These are phyloP conservation scores for Sclerotinia glacialis DNA, from an alignment of 2,329 filamentous ascomycete species.

Conservation along the genomic window DNA sequence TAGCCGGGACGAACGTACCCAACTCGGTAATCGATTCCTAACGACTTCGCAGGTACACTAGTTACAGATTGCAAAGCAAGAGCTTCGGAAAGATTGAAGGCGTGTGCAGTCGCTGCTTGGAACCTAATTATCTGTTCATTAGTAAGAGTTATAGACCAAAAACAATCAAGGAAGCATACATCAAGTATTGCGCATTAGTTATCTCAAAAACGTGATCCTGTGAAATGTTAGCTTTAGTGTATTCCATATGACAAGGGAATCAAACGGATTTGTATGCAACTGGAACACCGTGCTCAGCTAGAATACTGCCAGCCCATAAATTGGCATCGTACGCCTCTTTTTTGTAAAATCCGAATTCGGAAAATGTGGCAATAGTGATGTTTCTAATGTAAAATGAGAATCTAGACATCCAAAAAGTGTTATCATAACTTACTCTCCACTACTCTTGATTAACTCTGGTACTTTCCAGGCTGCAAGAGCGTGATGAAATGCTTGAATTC, in stretches of 20 bases:
- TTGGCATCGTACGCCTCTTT: slow-evolving; percentile 45
- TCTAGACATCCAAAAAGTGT: not conserved
- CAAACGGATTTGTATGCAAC: slow-evolving; percentile 46
- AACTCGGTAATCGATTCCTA: slow-evolving; percentile 46
- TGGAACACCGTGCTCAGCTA: slow-evolving; percentile 43
- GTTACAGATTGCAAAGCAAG: slow-evolving; percentile 47
- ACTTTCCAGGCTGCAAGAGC: slow-evolving; percentile 44
- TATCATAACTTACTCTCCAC: slow-evolving; percentile 40
- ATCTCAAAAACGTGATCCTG: slow-evolving; percentile 41
- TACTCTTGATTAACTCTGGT: slow-evolving; percentile 43
- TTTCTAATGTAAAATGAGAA: slow-evolving; percentile 36
- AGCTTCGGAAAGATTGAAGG: slow-evolving; percentile 44
- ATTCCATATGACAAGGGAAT: not conserved
- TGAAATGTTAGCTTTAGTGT: slow-evolving; percentile 5
- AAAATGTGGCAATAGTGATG: slow-evolving; percentile 46
- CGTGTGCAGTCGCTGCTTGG: slow-evolving; percentile 44
- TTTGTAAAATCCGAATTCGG: slow-evolving; percentile 45
- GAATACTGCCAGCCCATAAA: slow-evolving; percentile 43
- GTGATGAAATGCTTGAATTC: slow-evolving; percentile 45
- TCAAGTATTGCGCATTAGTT: slow-evolving; percentile 44
- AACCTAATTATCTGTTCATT: slow-evolving; percentile 29
- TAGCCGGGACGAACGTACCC: slow-evolving; percentile 47
- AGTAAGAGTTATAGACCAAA: not conserved
- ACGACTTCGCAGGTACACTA: slow-evolving; percentile 46
- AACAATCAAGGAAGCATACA: slow-evolving; percentile 31